These are phyloP conservation scores for Candolleomyces aberdarensis DNA, from an alignment of 768 basidiomycete genomes.

Conservation along the genomic window DNA sequence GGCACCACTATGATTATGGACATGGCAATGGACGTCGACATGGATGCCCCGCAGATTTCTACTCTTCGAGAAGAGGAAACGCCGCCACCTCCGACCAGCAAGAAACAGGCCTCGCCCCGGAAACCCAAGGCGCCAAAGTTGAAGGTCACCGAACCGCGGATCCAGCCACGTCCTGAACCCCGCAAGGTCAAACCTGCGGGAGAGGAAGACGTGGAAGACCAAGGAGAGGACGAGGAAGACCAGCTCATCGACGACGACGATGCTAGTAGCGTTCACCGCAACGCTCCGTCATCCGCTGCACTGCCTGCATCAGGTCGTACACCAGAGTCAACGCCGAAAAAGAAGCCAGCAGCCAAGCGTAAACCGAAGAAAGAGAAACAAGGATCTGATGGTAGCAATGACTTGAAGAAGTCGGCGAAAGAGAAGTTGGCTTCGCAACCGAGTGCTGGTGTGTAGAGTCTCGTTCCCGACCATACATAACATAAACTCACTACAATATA, in stretches of 20 bases:
- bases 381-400: slow-evolving; percentile 29
- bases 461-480: slow-evolving; percentile 32
- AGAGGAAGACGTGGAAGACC: slow-evolving; percentile 42
- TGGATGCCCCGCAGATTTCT: slow-evolving; percentile 84
- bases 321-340: slow-evolving; percentile 41
- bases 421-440: slow-evolving; percentile 33
- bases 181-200: slow-evolving; percentile 14
- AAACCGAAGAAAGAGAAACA: slow-evolving; percentile 53
- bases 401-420: slow-evolving; percentile 40
- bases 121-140: slow-evolving; percentile 22
- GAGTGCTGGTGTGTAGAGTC: slow-evolving; percentile 30
- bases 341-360: slow-evolving; percentile 47
- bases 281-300: slow-evolving; percentile 26
- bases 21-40: slow-evolving; percentile 43
- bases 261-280: slow-evolving; percentile 27
- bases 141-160: slow-evolving; percentile 14
- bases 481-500: slow-evolving; percentile 35
- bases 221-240: slow-evolving; percentile 74
- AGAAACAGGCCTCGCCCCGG: neutral
- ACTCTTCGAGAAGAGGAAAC: slow-evolving; percentile 72
- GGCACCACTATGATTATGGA: slow-evolving; percentile 22
- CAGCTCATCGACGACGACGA: slow-evolving; percentile 67
- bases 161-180: slow-evolving; percentile 14
- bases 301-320: slow-evolving; percentile 19
- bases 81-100: slow-evolving; percentile 32